phyloP scores from a whole-genome alignment of 495 filamentous ascomycete species.

The Penicillium macrosclerotiorum region DNA sequence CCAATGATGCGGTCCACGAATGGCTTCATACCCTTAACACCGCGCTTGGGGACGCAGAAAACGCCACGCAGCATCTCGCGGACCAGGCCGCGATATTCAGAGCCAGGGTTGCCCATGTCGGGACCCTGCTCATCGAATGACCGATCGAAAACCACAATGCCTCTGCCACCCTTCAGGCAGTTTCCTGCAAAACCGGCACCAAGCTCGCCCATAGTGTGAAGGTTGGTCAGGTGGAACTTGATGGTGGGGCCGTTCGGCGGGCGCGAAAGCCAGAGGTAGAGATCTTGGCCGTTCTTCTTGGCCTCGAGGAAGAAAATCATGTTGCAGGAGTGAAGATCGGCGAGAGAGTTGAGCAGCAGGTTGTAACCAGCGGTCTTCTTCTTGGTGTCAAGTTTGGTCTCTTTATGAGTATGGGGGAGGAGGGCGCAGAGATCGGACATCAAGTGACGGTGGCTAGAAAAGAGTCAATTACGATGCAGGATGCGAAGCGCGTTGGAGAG shows the following conservation, averaged over 20 bases:
- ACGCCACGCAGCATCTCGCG: constrained; percentile 81
- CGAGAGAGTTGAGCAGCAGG: constrained; percentile 90
- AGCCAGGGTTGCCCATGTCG: constrained; percentile 39
- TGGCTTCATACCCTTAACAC: constrained; percentile 84
- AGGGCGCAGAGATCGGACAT: constrained; percentile 86
- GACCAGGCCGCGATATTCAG: constrained; percentile 44
- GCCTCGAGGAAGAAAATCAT: constrained; percentile 97
- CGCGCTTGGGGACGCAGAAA: constrained; percentile 86
- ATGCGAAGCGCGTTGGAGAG: neutral
- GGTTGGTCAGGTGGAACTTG: constrained; percentile 61
- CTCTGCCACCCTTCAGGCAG: constrained; percentile 91
- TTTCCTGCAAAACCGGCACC: constrained; percentile 86
- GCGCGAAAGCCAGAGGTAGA: constrained; percentile 92
- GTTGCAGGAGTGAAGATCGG: constrained; percentile 98
- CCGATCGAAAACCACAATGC: constrained; percentile 88
- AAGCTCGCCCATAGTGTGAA: constrained; percentile 94
- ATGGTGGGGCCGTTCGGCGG: constrained; percentile 93
- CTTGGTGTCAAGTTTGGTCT: constrained; percentile 95
- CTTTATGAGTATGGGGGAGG: constrained; percentile 87
- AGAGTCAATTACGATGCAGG: constrained; percentile 11
- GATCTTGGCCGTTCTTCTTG: constrained; percentile 81
- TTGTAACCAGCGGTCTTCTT: constrained; percentile 69
- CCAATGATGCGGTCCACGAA: constrained; percentile 94
- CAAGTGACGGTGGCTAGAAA: constrained; percentile 79
- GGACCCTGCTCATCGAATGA: constrained; percentile 69